phyloP scores from a whole-genome alignment of 306 rosid species.

The Arachis hypogaea region DNA sequence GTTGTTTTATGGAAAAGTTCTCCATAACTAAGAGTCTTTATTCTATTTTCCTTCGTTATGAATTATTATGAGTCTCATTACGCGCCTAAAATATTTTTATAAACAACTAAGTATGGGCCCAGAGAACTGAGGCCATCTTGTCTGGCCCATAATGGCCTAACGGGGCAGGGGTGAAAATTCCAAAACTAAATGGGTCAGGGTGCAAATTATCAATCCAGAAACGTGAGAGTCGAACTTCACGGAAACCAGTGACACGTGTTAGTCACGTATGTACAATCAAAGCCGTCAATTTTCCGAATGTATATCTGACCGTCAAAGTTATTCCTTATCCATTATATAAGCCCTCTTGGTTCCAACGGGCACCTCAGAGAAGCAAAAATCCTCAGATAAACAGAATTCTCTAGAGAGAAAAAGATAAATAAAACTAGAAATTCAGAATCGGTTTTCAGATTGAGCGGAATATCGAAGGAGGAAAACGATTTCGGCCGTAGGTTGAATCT shows the following conservation, averaged over 20 bases:
- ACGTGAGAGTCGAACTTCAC: constrained; percentile 5
- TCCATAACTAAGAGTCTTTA: too few species aligned
- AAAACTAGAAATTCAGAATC: constrained; percentile 18
- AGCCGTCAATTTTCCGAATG: constrained; percentile 17
- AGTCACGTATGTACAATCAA: constrained; percentile 34
- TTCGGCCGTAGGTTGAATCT: constrained; percentile 24
- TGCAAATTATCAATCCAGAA: neutral
- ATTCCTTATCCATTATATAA: constrained; percentile 34
- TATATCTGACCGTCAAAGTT: constrained; percentile 27
- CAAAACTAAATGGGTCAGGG: too few species aligned
- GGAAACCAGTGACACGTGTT: constrained; percentile 35
- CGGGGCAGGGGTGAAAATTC: too few species aligned
- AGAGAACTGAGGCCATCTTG: too few species aligned
- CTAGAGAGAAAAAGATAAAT: constrained; percentile 5
- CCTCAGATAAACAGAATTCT: constrained; percentile 30
- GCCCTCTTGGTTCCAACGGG: neutral
- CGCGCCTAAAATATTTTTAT: too few species aligned
- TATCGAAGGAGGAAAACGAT: neutral
- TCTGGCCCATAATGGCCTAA: too few species aligned
- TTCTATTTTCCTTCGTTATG: too few species aligned
- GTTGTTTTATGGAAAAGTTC: too few species aligned
- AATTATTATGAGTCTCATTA: too few species aligned
- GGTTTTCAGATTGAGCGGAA: constrained; percentile 36
- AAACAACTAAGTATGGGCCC: too few species aligned
- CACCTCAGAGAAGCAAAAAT: neutral